A percentile compares a stretch with the other conserved stretches of the same genome.
Evolutionary conservation across 2,329 filamentous ascomycete species (phyloP).

Genomic region (Epichloe baconii): DNA sequence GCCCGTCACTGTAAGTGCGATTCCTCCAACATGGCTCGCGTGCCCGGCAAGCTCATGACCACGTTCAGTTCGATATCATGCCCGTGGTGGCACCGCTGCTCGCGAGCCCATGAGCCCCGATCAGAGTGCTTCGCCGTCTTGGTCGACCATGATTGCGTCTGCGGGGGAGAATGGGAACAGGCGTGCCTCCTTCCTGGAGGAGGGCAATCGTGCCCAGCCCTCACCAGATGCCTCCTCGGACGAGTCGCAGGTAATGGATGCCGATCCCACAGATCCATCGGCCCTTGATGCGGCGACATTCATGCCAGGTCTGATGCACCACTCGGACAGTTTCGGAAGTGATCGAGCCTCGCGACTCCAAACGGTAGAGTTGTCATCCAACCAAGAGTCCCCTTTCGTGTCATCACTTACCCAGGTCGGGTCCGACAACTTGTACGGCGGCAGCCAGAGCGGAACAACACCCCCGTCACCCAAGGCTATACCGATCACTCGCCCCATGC

Average conservation of each 20-base stretch:
- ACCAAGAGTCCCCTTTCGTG: neutral
- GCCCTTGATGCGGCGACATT: neutral
- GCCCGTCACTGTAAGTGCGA: conserved; percentile 20
- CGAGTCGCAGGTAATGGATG: neutral
- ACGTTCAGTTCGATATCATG: conserved; percentile 10
- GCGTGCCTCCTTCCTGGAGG: neutral
- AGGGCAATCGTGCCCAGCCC: neutral
- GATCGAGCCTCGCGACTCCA: neutral
- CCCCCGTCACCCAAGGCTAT: neutral
- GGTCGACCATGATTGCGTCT: neutral
- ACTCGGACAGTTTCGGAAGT: conserved; percentile 1
- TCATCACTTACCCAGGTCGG: neutral
- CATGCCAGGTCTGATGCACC: neutral
- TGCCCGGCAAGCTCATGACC: neutral
- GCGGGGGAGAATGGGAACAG: neutral
- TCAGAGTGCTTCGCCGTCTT: neutral
- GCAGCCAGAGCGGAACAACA: neutral
- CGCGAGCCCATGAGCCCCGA: neutral
- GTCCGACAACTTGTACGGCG: neutral
- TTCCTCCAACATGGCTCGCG: neutral
- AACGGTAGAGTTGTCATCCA: neutral
- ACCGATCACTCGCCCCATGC: neutral
- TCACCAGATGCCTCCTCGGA: neutral
- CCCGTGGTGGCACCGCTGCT: conserved; percentile 6
- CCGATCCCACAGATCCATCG: neutral